Evolutionary conservation across 164 flowering plant species (phyloP).

Genomic region (Magnolia officinalis): DNA sequence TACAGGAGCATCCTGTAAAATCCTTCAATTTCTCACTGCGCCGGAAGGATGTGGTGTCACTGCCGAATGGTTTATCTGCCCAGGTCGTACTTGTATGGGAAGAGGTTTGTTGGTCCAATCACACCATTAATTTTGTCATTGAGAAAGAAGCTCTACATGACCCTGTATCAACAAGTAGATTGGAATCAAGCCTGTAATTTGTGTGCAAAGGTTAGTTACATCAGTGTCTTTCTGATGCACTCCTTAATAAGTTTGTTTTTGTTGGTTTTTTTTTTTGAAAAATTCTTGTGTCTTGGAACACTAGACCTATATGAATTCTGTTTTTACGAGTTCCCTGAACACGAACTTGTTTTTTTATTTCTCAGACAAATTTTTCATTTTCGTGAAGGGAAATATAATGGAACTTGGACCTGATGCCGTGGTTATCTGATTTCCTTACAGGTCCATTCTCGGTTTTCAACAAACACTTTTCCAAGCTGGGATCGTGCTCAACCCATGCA

Average conservation of each 20-base stretch:
- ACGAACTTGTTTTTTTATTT: slow-evolving; percentile 7
- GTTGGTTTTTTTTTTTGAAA: background rate
- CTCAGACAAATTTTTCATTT: slow-evolving; percentile 1
- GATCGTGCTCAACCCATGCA: slow-evolving; percentile 99
- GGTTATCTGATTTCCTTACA: slow-evolving; percentile 30
- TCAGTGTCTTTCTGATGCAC: background rate
- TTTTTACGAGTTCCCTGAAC: slow-evolving; percentile 4
- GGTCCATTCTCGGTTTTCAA: slow-evolving; percentile 96
- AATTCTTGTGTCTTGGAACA: background rate
- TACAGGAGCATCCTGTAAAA: too few relatives aligned
- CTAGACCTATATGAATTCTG: background rate
- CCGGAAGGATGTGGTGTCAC: slow-evolving; percentile 38
- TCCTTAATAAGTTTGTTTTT: background rate
- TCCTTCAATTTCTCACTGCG: background rate
- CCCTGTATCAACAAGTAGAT: slow-evolving; percentile 37
- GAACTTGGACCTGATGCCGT: slow-evolving; percentile 19
- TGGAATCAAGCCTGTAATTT: slow-evolving; percentile 44
- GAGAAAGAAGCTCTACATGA: slow-evolving; percentile 36
- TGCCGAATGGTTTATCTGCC: slow-evolving; percentile 33
- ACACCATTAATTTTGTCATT: slow-evolving; percentile 29
- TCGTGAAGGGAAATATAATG: slow-evolving; percentile 3
- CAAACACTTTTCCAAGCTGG: slow-evolving; percentile 99
- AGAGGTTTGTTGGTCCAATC: slow-evolving; percentile 48
- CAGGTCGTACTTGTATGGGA: slow-evolving; percentile 39
- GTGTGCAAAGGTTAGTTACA: slow-evolving; percentile 46